Base-by-base conservation (phyloP, 2,329 filamentous ascomycete species). In the Thyridium curvatum region DNA sequence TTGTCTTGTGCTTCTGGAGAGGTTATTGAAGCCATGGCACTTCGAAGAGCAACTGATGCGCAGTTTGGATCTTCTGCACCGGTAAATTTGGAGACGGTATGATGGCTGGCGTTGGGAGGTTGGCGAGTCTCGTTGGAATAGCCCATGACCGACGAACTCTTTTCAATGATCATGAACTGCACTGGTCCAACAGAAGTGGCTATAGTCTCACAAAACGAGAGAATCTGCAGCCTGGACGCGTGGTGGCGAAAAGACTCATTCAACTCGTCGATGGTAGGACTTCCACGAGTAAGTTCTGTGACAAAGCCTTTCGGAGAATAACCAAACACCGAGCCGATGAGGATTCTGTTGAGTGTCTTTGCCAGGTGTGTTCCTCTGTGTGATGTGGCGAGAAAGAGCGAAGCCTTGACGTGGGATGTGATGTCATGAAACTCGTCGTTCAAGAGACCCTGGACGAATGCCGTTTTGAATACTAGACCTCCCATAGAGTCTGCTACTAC, bases 171-270 rank as follows among this genome's bases (percentile, higher is more conserved):
- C 34, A 50, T 39, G 3, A 43, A 18, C 4, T 38, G 41, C 4
- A 42, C 17, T 3, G 42, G 46, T 0, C 47, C 48, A 7, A 49
- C 39, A 4, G 39, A 49, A 3, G 49, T 60, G 1, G 43, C 37
- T 2, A 50, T 34, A 4, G 55, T 61, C 39, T 63, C 59, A 34
- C 59, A 63, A 35, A 63, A 63, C 1, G 60, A 64, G 34, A 50
- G 53, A 2, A 65, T 52, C 1, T 55, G 37, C 1, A 65, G 34
- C 18, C 53, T 51, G 3, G 46, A 29, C 1, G 44, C 44, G 34
- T 48, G 42, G 34, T 58, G 49, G 4, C 52, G 53, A 47, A 64
- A 64, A 3, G 53, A 45, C 18, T 64, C 56, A 40, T 62, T 62
- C 14, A 61, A 47, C 14, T 52, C 44, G 28, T 51, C 43, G 13